Base-by-base conservation (phyloP, 1,284 basidiomycete species). In the Xerocomus amazonicus region DNA sequence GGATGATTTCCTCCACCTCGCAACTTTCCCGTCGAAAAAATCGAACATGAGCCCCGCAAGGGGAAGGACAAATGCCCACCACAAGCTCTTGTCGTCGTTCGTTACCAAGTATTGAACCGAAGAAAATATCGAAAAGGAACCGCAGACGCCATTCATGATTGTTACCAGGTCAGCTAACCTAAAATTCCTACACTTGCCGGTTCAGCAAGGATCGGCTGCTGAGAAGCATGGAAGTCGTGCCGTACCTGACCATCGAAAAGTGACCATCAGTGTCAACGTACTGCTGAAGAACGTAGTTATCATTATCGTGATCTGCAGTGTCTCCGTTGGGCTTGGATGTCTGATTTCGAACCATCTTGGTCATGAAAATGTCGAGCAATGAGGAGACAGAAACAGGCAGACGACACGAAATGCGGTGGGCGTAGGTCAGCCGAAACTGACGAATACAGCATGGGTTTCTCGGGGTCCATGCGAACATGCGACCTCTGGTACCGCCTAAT, bases 91-190 rank as follows among this genome's bases (percentile, higher is more conserved):
- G 53, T 81, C 78, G 68, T 99, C 92, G 57, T 87, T 83, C 27
- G 89, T 89, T 47, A 91, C 63, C 56, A 96, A 78, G 71, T 96
- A 96, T 52, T 87, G 85, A 35, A 89, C 92, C 8, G 92, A 95
- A 33, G 90, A 94, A 69, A 96, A 96, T 57, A 99, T 79, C 36
- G 95, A 97, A 61, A 97, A 88, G 13, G 92, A 92, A 51, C 97
- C 97, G 72, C 97, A 99, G 68, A 99, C 91, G 36, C 97, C 97
- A 67, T 99, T 99, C 87, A 97, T 96, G 58, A 99, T 92, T n/a
- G 96, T 99, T 63, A 99, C 93, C 40, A 97, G 81, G 73, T 99
- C 96, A 59, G 96, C 96, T 32, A 99, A 83, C 51, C 95, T 92
- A 69, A 99, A 99, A 72, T 98, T 99, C 60, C 96, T 97, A 62